A percentile compares a stretch with the other conserved stretches of the same genome.
These are phyloP conservation scores for Flammula alnicola DNA, from an alignment of 1,284 basidiomycete genomes.

Conservation along the genomic window DNA sequence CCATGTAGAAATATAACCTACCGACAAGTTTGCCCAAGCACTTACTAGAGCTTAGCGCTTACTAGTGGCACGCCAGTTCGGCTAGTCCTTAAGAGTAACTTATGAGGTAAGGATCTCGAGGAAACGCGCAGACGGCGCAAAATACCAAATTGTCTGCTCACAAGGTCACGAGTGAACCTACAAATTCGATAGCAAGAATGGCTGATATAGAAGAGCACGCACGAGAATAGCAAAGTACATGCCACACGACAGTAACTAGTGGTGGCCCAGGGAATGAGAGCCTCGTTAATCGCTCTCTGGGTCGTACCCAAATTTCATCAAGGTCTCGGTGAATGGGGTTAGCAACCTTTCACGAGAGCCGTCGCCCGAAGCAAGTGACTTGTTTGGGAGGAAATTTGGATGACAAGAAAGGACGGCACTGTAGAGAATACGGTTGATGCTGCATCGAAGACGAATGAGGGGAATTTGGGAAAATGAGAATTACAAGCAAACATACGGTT, in stretches of 20 bases:
- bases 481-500: constrained; percentile 22
- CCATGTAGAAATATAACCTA: too few relatives aligned
- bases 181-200: too few relatives aligned
- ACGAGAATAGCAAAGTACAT: not conserved
- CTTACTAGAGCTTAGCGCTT: too few relatives aligned
- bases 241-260: not conserved
- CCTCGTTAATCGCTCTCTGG: constrained; percentile 8
- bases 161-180: too few relatives aligned
- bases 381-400: constrained; percentile 2
- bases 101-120: too few relatives aligned
- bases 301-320: constrained; percentile 14
- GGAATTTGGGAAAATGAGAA: not conserved
- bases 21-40: too few relatives aligned
- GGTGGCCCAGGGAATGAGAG: not conserved
- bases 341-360: not conserved
- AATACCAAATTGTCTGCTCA: too few relatives aligned
- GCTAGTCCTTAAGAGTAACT: too few relatives aligned
- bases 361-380: constrained; percentile 1
- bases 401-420: constrained; percentile 12
- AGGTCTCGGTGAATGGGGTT: constrained; percentile 13
- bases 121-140: too few relatives aligned
- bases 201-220: not conserved
- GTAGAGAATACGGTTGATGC: constrained; percentile 14
- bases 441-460: not conserved
- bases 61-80: too few relatives aligned